Conservation (phyloP, 2,329 filamentous ascomycete genomes). For the Neofusicoccum umdonicola region DNA sequence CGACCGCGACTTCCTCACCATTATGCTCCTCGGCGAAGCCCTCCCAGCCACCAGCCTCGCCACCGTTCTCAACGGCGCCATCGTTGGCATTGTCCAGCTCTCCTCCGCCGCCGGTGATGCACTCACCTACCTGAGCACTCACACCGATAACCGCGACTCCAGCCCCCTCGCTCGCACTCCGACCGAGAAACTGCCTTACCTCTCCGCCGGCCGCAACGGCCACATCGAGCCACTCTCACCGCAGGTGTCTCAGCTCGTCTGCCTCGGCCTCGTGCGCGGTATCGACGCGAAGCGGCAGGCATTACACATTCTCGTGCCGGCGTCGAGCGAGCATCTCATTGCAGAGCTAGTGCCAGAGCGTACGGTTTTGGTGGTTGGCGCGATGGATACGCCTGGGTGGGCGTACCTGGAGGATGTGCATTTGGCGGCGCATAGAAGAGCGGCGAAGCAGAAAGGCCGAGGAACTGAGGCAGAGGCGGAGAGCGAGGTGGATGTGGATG, state of each 20-base stretch:
- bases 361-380: slow-evolving; percentile 33
- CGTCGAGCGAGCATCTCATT: slow-evolving; percentile 35
- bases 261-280: slow-evolving; percentile 67
- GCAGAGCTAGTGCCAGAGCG: slow-evolving; percentile 25
- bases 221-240: slow-evolving; percentile 56
- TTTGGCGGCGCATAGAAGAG: not conserved
- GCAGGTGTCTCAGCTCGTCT: slow-evolving; percentile 57
- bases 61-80: slow-evolving; percentile 67
- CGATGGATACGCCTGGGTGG: slow-evolving; percentile 34
- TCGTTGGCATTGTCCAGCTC: slow-evolving; percentile 60
- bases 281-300: slow-evolving; percentile 56
- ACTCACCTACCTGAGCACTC: slow-evolving; percentile 23
- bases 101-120: slow-evolving; percentile 48
- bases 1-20: slow-evolving; percentile 57
- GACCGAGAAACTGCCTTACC: slow-evolving; percentile 59
- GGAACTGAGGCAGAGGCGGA: not conserved
- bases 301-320: slow-evolving; percentile 66
- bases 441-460: not conserved
- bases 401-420: slow-evolving; percentile 34
- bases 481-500: not conserved
- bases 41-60: slow-evolving; percentile 57
- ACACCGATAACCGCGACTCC: slow-evolving; percentile 25
- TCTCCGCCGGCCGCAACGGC: slow-evolving; percentile 52
- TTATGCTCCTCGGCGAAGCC: slow-evolving; percentile 67
- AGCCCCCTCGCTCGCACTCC: slow-evolving; percentile 25